These are phyloP conservation scores for Exophiala oligosperma DNA, from an alignment of 2,329 filamentous ascomycete species.

Conservation along the genomic window DNA sequence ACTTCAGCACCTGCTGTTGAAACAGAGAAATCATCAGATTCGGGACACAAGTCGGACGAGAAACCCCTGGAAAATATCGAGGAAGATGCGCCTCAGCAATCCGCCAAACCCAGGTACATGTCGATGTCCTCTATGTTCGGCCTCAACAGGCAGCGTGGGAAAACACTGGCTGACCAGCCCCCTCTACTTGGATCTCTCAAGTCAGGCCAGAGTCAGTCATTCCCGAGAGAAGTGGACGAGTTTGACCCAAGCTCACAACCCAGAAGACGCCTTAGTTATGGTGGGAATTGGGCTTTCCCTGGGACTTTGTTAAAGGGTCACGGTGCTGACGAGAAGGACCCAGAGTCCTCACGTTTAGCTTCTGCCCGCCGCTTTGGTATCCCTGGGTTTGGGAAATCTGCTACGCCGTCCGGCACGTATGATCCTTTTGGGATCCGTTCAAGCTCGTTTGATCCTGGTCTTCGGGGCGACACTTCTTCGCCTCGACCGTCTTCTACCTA, in stretches of 20 bases:
- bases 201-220: conserved; percentile 62
- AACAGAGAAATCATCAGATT: conserved; percentile 34
- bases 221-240: conserved; percentile 57
- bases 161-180: conserved; percentile 60
- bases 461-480: conserved; percentile 45
- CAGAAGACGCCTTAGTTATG: conserved; percentile 56
- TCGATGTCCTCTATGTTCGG: conserved; percentile 51
- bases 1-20: conserved; percentile 40
- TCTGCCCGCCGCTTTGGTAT: conserved; percentile 41
- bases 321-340: conserved; percentile 36
- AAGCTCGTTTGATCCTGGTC: conserved; percentile 48
- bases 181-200: conserved; percentile 60
- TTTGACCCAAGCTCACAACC: conserved; percentile 52
- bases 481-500: conserved; percentile 53
- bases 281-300: conserved; percentile 55
- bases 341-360: conserved; percentile 33
- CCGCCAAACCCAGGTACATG: conserved; percentile 22
- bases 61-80: conserved; percentile 1
- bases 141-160: conserved; percentile 61
- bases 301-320: conserved; percentile 45
- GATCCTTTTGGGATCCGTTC: conserved; percentile 49
- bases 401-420: conserved; percentile 41
- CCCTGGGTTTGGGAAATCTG: conserved; percentile 33
- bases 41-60: conserved; percentile 31
- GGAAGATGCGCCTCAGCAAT: conserved; percentile 18